Evolutionary conservation across 2,329 filamentous ascomycete species (phyloP).

Genomic region (Penicillium psychrosexuale): DNA sequence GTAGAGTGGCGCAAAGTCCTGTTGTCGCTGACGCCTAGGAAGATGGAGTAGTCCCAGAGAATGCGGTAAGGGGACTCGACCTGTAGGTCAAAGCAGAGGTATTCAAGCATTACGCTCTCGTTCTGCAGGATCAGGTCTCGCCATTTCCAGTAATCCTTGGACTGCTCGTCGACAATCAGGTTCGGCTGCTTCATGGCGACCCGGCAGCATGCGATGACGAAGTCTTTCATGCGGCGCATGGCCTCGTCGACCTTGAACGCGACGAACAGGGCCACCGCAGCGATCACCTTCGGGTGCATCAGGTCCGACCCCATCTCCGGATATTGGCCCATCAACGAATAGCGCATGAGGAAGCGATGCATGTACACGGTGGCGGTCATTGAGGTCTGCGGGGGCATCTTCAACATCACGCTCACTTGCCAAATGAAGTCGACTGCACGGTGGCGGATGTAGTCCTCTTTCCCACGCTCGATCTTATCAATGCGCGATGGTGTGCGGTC

Average conservation of each 20-base stretch:
- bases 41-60: slow-evolving; percentile 75
- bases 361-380: slow-evolving; percentile 93
- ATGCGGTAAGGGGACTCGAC: slow-evolving; percentile 83
- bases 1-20: slow-evolving; percentile 78
- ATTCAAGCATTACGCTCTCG: slow-evolving; percentile 88
- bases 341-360: slow-evolving; percentile 92
- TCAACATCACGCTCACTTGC: slow-evolving; percentile 66
- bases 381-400: slow-evolving; percentile 56
- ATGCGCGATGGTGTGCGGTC: slow-evolving; percentile 77
- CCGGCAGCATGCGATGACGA: slow-evolving; percentile 89
- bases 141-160: slow-evolving; percentile 98
- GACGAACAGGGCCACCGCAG: slow-evolving; percentile 85
- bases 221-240: slow-evolving; percentile 89
- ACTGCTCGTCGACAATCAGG: slow-evolving; percentile 89
- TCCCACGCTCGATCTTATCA: slow-evolving; percentile 71
- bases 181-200: slow-evolving; percentile 93
- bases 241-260: slow-evolving; percentile 98
- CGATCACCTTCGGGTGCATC: slow-evolving; percentile 89
- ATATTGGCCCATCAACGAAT: slow-evolving; percentile 67
- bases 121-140: slow-evolving; percentile 88
- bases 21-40: slow-evolving; percentile 71
- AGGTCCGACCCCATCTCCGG: slow-evolving; percentile 58
- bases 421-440: slow-evolving; percentile 97
- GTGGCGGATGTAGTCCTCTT: slow-evolving; percentile 75
- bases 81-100: slow-evolving; percentile 89